Conservation (phyloP, 2,329 filamentous ascomycete species). For the Aspergillus ibericus region DNA sequence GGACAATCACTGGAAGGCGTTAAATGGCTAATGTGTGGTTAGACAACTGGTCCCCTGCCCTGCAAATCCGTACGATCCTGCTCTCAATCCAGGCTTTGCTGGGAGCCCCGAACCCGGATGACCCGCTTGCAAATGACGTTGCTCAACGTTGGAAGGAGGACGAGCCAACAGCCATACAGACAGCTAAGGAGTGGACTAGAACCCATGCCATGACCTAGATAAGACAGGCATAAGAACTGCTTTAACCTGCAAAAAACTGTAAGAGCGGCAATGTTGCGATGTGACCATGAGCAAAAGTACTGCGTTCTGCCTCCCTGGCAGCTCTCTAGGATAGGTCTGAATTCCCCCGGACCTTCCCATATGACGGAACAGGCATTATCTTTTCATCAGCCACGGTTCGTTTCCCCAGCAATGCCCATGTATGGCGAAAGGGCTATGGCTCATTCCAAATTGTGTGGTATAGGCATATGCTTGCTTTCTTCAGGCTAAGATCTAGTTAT, state of each 20-base stretch:
- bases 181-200: conserved; percentile 87
- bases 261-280: conserved; percentile 24
- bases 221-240: neutral
- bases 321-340: conserved; percentile 15
- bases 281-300: conserved; percentile 34
- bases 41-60: conserved; percentile 98
- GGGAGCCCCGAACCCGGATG: conserved; percentile 94
- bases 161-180: conserved; percentile 86
- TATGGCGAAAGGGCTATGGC: neutral
- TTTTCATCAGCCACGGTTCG: neutral
- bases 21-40: conserved; percentile 18
- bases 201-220: conserved; percentile 67
- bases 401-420: neutral
- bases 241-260: conserved; percentile 15
- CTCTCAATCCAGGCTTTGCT: conserved; percentile 96
- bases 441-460: neutral
- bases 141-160: conserved; percentile 98
- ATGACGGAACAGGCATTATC: conserved; percentile 3
- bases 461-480: neutral
- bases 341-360: conserved; percentile 6
- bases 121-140: conserved; percentile 96
- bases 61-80: conserved; percentile 98
- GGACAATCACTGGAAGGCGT: neutral
- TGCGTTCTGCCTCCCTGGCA: conserved; percentile 17
- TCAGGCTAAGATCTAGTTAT: neutral